Evolutionary conservation across 1,284 basidiomycete genomes (phyloP).

Genomic region (Papiliotrema terrestris): DNA sequence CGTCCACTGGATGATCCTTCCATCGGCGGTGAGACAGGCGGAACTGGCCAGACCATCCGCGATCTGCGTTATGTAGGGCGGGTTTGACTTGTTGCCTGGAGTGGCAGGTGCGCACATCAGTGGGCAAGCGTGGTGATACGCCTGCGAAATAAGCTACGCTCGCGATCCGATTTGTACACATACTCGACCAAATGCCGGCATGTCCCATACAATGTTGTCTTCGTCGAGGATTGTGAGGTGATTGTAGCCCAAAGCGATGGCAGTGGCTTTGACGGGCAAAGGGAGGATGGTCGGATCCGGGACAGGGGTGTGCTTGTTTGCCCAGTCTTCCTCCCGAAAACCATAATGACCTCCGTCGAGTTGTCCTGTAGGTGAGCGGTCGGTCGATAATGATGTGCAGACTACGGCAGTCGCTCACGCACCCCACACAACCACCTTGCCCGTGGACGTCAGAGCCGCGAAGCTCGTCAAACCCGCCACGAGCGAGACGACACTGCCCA

Average conservation of each 20-base stretch:
- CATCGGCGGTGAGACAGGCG: slow-evolving; percentile 13
- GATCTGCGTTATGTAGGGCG: slow-evolving; percentile 56
- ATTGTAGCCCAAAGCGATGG: slow-evolving; percentile 30
- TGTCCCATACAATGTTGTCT: slow-evolving; percentile 46
- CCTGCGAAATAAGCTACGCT: not conserved
- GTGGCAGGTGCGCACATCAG: slow-evolving; percentile 29
- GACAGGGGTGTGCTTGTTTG: slow-evolving; percentile 21
- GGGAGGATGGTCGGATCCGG: slow-evolving; percentile 34
- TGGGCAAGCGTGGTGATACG: not conserved
- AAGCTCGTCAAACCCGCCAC: too few relatives aligned
- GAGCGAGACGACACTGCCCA: too few relatives aligned
- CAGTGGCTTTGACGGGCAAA: slow-evolving; percentile 31
- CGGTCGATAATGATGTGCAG: too few relatives aligned
- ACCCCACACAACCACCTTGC: too few relatives aligned
- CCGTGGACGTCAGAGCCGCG: too few relatives aligned
- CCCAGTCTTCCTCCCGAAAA: slow-evolving; percentile 22
- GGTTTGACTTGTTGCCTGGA: slow-evolving; percentile 19
- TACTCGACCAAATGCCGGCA: slow-evolving; percentile 37
- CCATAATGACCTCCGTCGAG: slow-evolving; percentile 54
- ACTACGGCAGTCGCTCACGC: too few relatives aligned
- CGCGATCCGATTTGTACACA: not conserved
- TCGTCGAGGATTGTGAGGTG: slow-evolving; percentile 43
- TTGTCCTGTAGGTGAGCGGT: slow-evolving; percentile 52
- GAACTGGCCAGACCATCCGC: slow-evolving; percentile 74
- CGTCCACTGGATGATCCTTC: not conserved